These are phyloP conservation scores for Casaregolazyma suthepensis DNA, from an alignment of 1,139 yeast species.

Conservation along the genomic window DNA sequence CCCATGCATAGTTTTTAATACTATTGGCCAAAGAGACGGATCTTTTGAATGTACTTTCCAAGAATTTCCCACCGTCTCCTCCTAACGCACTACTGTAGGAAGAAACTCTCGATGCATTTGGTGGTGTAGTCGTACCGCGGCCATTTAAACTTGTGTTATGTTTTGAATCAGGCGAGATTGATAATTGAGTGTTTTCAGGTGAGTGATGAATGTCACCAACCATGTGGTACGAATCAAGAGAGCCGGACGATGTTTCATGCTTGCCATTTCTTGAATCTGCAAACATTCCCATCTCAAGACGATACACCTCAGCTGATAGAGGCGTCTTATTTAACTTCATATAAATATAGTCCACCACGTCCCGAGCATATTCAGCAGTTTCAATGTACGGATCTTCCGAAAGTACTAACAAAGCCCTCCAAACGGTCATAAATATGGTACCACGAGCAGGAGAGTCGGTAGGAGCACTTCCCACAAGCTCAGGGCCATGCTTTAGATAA, in stretches of 20 bases:
- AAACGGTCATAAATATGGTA: constrained; percentile 70
- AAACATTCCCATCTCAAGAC: constrained; percentile 12
- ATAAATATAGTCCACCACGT: constrained; percentile 69
- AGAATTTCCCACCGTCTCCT: constrained; percentile 1
- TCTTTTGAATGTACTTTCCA: constrained; percentile 25
- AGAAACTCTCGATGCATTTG: neutral
- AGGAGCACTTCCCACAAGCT: constrained; percentile 46
- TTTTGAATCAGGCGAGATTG: neutral
- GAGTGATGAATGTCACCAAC: neutral
- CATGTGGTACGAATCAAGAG: neutral
- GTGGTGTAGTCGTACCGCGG: neutral
- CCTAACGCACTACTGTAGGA: constrained; percentile 7
- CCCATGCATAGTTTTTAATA: constrained; percentile 30
- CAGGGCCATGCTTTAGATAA: constrained; percentile 56
- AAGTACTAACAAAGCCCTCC: constrained; percentile 77
- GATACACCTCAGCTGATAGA: constrained; percentile 34
- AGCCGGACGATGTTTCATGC: neutral
- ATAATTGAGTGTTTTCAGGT: neutral
- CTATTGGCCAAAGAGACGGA: constrained; percentile 36
- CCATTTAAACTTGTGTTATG: neutral
- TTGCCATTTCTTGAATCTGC: constrained; percentile 8
- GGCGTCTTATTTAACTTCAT: constrained; percentile 57
- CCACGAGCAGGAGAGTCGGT: constrained; percentile 61
- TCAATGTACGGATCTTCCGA: constrained; percentile 89
- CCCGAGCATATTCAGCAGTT: constrained; percentile 67